Percentiles rank a stretch among this genome's conserved stretches.
phyloP scores from a whole-genome alignment of 345 rosid species.

The Hypericum androsaemum region DNA sequence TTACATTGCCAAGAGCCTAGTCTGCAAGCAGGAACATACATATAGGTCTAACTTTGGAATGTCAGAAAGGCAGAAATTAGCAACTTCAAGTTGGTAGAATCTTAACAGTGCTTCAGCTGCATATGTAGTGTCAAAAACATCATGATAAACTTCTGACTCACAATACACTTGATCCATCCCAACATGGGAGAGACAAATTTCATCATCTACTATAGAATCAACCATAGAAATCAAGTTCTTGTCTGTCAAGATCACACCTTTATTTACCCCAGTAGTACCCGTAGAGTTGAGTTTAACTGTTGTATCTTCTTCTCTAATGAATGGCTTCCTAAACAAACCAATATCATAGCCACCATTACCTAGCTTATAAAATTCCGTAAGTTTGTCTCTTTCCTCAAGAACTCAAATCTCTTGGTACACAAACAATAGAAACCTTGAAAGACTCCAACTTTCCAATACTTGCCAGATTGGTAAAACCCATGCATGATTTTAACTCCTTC shows the following conservation, averaged over 20 bases:
- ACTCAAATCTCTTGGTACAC: conserved; percentile 8
- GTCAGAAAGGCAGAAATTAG: too few species aligned
- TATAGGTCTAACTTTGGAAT: too few species aligned
- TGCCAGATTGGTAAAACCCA: conserved; percentile 8
- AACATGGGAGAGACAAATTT: too few species aligned
- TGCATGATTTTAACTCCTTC: conserved; percentile 20
- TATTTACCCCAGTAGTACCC: conserved; percentile 33
- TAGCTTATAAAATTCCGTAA: conserved; percentile 6
- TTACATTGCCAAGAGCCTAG: too few species aligned
- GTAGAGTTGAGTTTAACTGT: conserved; percentile 32
- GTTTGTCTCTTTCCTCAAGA: not conserved
- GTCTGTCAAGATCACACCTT: conserved; percentile 35
- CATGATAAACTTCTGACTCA: too few species aligned
- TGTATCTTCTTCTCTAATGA: conserved; percentile 19
- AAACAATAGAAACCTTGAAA: conserved; percentile 9
- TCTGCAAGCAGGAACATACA: too few species aligned
- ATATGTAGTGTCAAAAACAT: too few species aligned
- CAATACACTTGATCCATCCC: too few species aligned
- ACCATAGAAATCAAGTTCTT: conserved; percentile 13
- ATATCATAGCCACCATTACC: not conserved
- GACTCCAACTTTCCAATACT: conserved; percentile 4
- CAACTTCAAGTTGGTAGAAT: too few species aligned
- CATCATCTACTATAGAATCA: not conserved
- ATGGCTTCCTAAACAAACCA: not conserved
- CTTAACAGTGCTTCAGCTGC: too few species aligned